phyloP scores from a whole-genome alignment of 2,329 filamentous ascomycete genomes.

The Capronia epimyces region DNA sequence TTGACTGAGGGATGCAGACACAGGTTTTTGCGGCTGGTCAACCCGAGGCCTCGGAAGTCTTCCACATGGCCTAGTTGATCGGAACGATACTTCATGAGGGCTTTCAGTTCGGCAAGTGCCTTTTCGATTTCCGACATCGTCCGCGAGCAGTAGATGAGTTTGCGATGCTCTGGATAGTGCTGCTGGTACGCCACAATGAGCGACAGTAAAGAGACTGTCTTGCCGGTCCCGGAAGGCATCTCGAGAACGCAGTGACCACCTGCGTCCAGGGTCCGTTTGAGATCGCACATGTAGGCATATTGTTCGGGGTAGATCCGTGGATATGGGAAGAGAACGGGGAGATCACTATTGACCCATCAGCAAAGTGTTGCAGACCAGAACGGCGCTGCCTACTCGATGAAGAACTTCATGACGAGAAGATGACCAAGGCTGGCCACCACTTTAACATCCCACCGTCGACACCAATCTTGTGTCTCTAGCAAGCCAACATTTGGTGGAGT shows the following conservation, averaged over 20 bases:
- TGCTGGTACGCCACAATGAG: constrained; percentile 96
- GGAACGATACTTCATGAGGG: constrained; percentile 88
- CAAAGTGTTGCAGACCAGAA: constrained; percentile 8
- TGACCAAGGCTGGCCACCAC: constrained; percentile 5
- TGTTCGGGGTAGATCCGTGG: constrained; percentile 69
- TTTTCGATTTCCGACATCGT: constrained; percentile 99
- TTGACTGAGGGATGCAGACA: constrained; percentile 95
- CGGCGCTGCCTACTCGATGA: constrained; percentile 57
- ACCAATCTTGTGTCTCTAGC: not conserved
- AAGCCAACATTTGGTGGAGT: not conserved
- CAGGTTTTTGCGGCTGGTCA: constrained; percentile 95
- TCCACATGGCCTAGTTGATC: constrained; percentile 85
- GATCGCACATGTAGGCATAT: constrained; percentile 77
- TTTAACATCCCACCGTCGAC: not conserved
- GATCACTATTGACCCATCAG: constrained; percentile 46
- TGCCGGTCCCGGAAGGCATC: constrained; percentile 98
- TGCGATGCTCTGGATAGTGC: constrained; percentile 84
- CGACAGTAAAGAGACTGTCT: constrained; percentile 90
- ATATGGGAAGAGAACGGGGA: constrained; percentile 68
- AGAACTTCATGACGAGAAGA: constrained; percentile 63
- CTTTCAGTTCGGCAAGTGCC: constrained; percentile 82
- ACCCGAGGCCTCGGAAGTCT: constrained; percentile 83
- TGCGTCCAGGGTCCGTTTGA: constrained; percentile 83
- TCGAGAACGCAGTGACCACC: constrained; percentile 94
- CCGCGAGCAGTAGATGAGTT: constrained; percentile 97